phyloP scores from a whole-genome alignment of 2,329 filamentous ascomycete species.

The Fusarium floridanum region DNA sequence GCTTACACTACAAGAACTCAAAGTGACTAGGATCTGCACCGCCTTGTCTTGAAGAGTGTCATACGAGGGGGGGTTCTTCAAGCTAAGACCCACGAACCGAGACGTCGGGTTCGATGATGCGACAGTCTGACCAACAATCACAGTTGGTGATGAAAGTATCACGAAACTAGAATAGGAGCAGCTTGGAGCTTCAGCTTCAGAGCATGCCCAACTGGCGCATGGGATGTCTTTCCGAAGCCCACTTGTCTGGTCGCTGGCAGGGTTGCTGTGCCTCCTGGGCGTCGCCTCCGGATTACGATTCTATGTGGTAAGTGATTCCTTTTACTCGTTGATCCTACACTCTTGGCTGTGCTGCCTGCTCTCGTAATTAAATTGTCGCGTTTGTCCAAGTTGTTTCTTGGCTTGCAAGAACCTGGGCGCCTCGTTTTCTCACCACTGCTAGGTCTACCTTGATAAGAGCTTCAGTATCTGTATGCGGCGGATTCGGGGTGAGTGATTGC shows the following conservation, averaged over 20 bases:
- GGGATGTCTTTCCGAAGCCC: constrained; percentile 8
- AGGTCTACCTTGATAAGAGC: not conserved
- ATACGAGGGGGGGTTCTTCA: not conserved
- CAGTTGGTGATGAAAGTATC: not conserved
- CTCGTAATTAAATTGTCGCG: not conserved
- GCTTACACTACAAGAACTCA: not conserved
- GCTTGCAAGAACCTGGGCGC: not conserved
- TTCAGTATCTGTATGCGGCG: not conserved
- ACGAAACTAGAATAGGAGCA: not conserved
- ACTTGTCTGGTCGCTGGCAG: not conserved
- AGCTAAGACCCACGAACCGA: constrained; percentile 4
- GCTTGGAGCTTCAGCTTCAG: not conserved
- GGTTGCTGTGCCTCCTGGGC: constrained; percentile 11
- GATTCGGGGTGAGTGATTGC: not conserved
- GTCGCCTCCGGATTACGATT: constrained; percentile 9
- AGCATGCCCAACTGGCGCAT: not conserved
- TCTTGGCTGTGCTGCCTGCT: constrained; percentile 6
- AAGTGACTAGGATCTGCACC: not conserved
- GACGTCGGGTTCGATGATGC: constrained; percentile 4
- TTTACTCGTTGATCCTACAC: not conserved
- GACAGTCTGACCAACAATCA: not conserved
- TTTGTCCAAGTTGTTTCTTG: not conserved
- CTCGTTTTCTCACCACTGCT: not conserved
- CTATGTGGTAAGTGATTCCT: constrained; percentile 15
- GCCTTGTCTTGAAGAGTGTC: not conserved